These are phyloP conservation scores for Suhomyces bokatorum DNA, from an alignment of 1,139 yeast genomes.

Conservation along the genomic window DNA sequence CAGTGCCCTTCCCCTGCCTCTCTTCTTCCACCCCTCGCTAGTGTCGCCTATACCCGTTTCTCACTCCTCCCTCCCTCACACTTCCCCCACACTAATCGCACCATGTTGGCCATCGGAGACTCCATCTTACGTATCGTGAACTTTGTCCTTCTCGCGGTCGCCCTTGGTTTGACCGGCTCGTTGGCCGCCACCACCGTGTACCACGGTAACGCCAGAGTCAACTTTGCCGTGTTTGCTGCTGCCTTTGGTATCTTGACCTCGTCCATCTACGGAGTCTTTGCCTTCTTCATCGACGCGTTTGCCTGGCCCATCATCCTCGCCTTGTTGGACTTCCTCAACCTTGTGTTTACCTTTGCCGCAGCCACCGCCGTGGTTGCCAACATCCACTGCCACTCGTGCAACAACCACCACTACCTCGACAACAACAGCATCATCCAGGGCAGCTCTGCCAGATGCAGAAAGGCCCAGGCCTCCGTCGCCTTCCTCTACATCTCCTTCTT, in stretches of 20 bases:
- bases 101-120: constrained; percentile 71
- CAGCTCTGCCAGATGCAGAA: constrained; percentile 81
- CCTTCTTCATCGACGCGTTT: constrained; percentile 73
- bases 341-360: constrained; percentile 90
- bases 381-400: constrained; percentile 82
- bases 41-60: not conserved
- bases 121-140: constrained; percentile 70
- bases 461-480: constrained; percentile 89
- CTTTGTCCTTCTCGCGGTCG: constrained; percentile 72
- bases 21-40: not conserved
- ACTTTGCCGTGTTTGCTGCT: constrained; percentile 82
- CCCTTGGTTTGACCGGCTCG: constrained; percentile 83
- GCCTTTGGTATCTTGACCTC: constrained; percentile 84
- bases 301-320: constrained; percentile 86
- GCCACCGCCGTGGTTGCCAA: constrained; percentile 94
- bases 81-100: not conserved
- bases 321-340: constrained; percentile 78
- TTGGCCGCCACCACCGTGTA: constrained; percentile 66
- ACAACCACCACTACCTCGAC: constrained; percentile 62
- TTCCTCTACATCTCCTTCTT: constrained; percentile 87
- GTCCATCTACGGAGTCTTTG: constrained; percentile 73
- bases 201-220: constrained; percentile 75
- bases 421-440: constrained; percentile 74
- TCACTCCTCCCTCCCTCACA: not conserved
- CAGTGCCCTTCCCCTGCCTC: not conserved